These are phyloP conservation scores for Luzula sylvatica DNA, from an alignment of 176 grass and related monocot genomes.

Conservation along the genomic window DNA sequence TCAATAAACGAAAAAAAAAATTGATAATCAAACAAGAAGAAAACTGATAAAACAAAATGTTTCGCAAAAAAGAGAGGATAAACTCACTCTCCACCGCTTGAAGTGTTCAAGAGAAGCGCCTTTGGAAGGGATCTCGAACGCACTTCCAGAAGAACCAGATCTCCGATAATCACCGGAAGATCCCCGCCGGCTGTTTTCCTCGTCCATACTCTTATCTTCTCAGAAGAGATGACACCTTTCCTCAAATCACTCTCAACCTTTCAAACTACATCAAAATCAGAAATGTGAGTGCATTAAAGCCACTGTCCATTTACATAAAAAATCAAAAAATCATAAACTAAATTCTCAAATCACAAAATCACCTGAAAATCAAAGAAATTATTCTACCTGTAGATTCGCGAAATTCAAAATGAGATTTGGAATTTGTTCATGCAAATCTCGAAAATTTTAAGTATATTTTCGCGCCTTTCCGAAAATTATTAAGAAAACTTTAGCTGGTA, in stretches of 20 bases:
- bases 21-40: neutral
- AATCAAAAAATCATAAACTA: too few species aligned
- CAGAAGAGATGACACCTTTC: slow-evolving; percentile 32
- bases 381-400: too few species aligned
- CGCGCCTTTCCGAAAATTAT: too few species aligned
- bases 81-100: slow-evolving; percentile 52
- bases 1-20: neutral
- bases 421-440: too few species aligned
- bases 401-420: too few species aligned
- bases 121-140: slow-evolving; percentile 59
- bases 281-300: too few species aligned
- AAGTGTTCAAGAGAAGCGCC: slow-evolving; percentile 50
- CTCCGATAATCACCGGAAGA: slow-evolving; percentile 1
- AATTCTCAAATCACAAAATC: too few species aligned
- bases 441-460: too few species aligned
- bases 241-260: slow-evolving; percentile 7
- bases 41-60: too few species aligned
- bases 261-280: neutral
- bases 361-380: too few species aligned
- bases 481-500: too few species aligned
- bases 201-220: slow-evolving; percentile 21
- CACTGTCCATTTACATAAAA: too few species aligned
- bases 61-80: neutral
- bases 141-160: neutral
- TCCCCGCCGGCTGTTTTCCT: slow-evolving; percentile 4